phyloP scores from a whole-genome alignment of 2,329 filamentous ascomycete genomes.

The Fusarium zealandicum region DNA sequence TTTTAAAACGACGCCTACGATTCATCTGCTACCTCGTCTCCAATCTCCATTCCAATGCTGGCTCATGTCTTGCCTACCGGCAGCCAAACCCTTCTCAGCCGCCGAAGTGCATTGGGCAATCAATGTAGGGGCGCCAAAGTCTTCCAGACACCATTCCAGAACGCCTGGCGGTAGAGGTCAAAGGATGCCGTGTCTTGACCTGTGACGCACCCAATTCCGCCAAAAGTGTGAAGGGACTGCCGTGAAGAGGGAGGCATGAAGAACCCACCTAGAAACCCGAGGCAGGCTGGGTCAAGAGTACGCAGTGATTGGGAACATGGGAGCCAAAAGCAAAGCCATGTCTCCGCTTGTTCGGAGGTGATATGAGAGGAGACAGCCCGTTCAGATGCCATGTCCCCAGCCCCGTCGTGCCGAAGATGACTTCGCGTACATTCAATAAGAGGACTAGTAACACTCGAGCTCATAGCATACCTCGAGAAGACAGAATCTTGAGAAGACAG shows the following conservation, averaged over 20 bases:
- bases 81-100: not conserved
- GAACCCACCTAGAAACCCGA: not conserved
- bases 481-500: too few species aligned
- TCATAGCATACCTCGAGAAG: too few species aligned
- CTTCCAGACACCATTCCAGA: conserved; percentile 7
- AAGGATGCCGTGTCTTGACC: conserved; percentile 15
- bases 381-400: not conserved
- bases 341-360: not conserved
- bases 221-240: not conserved
- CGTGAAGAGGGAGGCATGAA: not conserved
- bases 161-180: conserved; percentile 17
- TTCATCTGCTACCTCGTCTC: conserved; percentile 1
- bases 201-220: conserved; percentile 16
- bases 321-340: not conserved
- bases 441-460: too few species aligned
- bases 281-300: not conserved
- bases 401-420: not conserved
- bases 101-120: not conserved
- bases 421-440: too few species aligned
- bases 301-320: not conserved
- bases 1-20: not conserved
- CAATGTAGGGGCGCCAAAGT: not conserved
- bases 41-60: conserved; percentile 10
- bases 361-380: conserved; percentile 11
- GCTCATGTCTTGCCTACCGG: conserved; percentile 4